Percentiles rank a stretch among this genome's conserved stretches.
Evolutionary conservation across 306 rosid genomes (phyloP).

Genomic region (Rosa persica): DNA sequence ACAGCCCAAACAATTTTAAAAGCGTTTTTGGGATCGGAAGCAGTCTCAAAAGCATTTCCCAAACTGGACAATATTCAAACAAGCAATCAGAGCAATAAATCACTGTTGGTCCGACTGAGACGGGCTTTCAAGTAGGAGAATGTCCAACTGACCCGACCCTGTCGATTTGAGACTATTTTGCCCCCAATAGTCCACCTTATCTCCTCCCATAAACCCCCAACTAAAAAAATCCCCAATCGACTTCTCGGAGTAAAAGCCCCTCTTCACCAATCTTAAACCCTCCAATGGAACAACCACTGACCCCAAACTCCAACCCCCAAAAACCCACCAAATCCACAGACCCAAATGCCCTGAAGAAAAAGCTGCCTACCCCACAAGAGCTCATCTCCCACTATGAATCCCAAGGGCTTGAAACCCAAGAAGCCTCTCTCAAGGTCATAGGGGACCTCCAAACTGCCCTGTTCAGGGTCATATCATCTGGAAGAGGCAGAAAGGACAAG

Average conservation of each 20-base stretch:
- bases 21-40: no score
- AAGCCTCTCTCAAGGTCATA: conserved; percentile 78
- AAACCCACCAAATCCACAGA: not conserved
- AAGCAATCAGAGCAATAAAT: no score
- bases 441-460: conserved; percentile 85
- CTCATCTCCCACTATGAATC: conserved; percentile 79
- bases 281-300: conserved; percentile 18
- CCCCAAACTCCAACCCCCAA: conserved; percentile 11
- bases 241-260: not conserved
- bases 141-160: not conserved
- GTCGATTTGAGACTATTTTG: not conserved
- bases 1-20: no score
- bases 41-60: no score
- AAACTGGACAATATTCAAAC: no score
- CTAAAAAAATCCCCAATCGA: not conserved
- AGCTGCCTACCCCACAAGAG: conserved; percentile 58
- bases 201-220: not conserved
- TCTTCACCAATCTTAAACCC: conserved; percentile 11
- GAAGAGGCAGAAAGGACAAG: conserved; percentile 62
- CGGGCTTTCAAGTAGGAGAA: no score
- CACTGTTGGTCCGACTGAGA: no score
- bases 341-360: conserved; percentile 34
- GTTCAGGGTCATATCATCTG: conserved; percentile 61
- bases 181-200: conserved; percentile 1
- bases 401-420: conserved; percentile 59